Conservation (phyloP, 73 alveolate species). For the Effrenium voratum region DNA sequence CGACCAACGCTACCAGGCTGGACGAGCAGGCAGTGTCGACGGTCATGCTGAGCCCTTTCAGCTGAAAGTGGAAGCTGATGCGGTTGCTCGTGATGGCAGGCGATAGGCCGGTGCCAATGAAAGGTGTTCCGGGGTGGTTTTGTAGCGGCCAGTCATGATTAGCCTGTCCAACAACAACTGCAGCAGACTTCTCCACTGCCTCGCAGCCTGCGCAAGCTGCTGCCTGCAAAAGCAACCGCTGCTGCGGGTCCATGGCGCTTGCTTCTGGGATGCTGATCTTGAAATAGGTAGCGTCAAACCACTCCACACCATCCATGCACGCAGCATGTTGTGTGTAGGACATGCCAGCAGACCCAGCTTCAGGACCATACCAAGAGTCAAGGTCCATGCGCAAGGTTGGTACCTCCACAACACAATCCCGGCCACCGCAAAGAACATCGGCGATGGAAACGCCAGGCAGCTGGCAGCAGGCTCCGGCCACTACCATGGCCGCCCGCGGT, state of each 20-base stretch:
- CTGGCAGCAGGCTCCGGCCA: neutral
- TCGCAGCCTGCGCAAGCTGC: neutral
- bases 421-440: neutral
- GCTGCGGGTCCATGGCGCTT: conserved; percentile 55
- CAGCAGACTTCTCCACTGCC: neutral
- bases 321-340: conserved; percentile 4
- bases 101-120: conserved; percentile 32
- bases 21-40: conserved; percentile 65
- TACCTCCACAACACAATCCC: neutral
- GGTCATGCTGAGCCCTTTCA: conserved; percentile 39
- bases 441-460: neutral
- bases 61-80: neutral
- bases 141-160: neutral
- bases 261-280: conserved; percentile 1
- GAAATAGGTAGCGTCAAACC: conserved; percentile 8
- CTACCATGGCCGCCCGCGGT: no score
- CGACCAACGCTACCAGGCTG: conserved; percentile 35
- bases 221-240: conserved; percentile 29
- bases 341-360: neutral
- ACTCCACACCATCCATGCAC: neutral
- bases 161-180: conserved; percentile 9
- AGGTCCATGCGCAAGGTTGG: conserved; percentile 4
- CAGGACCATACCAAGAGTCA: neutral
- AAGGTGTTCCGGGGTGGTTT: neutral
- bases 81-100: conserved; percentile 42